Percentiles rank a stretch among this genome's conserved stretches.
phyloP scores from a whole-genome alignment of 306 rosid genomes.

The Cucumis sativus region DNA sequence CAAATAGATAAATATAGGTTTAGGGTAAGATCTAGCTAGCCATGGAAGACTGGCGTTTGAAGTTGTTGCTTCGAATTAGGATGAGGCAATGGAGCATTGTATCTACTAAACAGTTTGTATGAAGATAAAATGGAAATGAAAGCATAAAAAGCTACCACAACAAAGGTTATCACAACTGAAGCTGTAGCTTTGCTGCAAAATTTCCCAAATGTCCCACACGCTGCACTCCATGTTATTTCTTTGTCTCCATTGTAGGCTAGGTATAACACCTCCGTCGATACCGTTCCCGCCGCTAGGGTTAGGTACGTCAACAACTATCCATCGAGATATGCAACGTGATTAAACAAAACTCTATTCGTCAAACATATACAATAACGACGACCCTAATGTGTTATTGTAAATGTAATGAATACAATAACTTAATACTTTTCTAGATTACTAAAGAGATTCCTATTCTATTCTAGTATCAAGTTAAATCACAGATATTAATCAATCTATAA shows the following conservation, averaged over 20 bases:
- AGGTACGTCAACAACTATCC: slow-evolving; percentile 48
- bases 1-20: background rate
- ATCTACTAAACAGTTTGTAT: slow-evolving; percentile 64
- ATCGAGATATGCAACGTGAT: background rate
- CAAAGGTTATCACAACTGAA: slow-evolving; percentile 42
- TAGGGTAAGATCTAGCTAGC: background rate
- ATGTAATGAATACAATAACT: too few relatives aligned
- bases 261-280: slow-evolving; percentile 53
- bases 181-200: slow-evolving; percentile 60
- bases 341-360: too few relatives aligned
- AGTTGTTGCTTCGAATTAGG: slow-evolving; percentile 16
- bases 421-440: too few relatives aligned
- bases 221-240: slow-evolving; percentile 51
- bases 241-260: slow-evolving; percentile 57
- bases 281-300: slow-evolving; percentile 60
- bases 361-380: background rate
- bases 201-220: slow-evolving; percentile 41
- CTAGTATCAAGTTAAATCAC: too few relatives aligned
- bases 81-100: slow-evolving; percentile 30
- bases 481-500: too few relatives aligned
- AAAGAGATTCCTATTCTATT: too few relatives aligned
- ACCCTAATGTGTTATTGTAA: too few relatives aligned
- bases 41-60: slow-evolving; percentile 26
- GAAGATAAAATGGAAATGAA: slow-evolving; percentile 63
- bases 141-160: slow-evolving; percentile 40